phyloP scores from a whole-genome alignment of 345 rosid genomes.

The Clarkia xantiana region DNA sequence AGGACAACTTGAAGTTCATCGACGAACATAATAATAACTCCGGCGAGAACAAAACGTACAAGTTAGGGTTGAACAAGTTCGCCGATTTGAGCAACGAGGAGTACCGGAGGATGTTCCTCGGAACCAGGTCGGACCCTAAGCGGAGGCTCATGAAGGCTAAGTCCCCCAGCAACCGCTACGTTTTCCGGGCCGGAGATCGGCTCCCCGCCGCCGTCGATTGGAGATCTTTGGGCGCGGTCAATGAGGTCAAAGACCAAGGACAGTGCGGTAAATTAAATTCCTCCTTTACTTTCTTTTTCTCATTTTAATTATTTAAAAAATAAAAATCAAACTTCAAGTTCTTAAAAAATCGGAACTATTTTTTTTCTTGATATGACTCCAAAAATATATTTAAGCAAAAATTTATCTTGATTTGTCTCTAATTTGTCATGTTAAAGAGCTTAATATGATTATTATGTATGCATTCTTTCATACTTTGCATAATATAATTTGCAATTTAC shows the following conservation, averaged over 20 bases:
- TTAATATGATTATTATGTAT: not conserved
- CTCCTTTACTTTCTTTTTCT: not conserved
- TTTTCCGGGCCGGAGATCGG: conserved; percentile 20
- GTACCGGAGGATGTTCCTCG: conserved; percentile 44
- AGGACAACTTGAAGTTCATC: conserved; percentile 64
- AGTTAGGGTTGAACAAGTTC: conserved; percentile 57
- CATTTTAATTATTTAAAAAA: too few species aligned
- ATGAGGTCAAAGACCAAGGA: conserved; percentile 69
- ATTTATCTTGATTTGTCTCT: not conserved
- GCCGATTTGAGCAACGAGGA: conserved; percentile 78
- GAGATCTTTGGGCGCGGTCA: conserved; percentile 69
- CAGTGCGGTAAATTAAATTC: conserved; percentile 57
- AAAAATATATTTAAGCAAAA: too few species aligned
- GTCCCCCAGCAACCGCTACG: conserved; percentile 24
- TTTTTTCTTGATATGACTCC: too few species aligned
- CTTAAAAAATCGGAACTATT: too few species aligned
- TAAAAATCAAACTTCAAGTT: too few species aligned
- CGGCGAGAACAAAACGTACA: conserved; percentile 36
- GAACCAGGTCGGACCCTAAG: conserved; percentile 24
- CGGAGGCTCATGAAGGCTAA: conserved; percentile 36
- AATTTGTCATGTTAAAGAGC: too few species aligned
- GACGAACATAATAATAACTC: conserved; percentile 55
- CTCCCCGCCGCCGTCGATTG: conserved; percentile 69
- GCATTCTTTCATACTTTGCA: too few species aligned
- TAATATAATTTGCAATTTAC: not conserved